A percentile compares a stretch with the other conserved stretches of the same genome.
These are phyloP conservation scores for Crithidia expoeki DNA, from an alignment of 208 protist species.

Conservation along the genomic window DNA sequence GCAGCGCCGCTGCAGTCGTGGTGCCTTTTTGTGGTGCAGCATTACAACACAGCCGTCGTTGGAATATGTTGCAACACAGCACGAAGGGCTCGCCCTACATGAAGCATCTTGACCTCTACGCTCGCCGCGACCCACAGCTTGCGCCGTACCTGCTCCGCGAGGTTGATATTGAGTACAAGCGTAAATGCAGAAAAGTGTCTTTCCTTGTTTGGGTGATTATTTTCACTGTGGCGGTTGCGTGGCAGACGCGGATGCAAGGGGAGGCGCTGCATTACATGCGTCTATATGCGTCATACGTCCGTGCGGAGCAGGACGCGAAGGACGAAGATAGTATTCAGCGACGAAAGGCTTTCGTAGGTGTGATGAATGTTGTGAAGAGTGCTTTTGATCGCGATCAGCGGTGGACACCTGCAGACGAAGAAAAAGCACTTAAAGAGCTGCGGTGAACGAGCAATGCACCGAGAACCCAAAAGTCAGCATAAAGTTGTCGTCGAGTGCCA, in stretches of 20 bases:
- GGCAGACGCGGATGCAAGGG: conserved; percentile 78
- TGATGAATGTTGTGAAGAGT: conserved; percentile 80
- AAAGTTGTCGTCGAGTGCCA: no score
- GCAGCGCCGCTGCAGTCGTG: conserved; percentile 9
- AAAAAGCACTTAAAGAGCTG: conserved; percentile 32
- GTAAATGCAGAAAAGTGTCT: conserved; percentile 84
- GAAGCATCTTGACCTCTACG: conserved; percentile 93
- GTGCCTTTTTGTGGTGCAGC: conserved; percentile 10
- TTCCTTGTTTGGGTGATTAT: conserved; percentile 85
- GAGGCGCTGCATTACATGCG: conserved; percentile 85
- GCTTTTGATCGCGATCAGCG: conserved; percentile 81
- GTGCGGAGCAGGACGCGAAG: conserved; percentile 73
- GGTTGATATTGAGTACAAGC: conserved; percentile 91
- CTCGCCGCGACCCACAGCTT: conserved; percentile 85
- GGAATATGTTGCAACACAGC: conserved; percentile 73
- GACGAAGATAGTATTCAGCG: conserved; percentile 84
- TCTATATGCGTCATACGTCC: conserved; percentile 71
- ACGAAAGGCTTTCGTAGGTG: conserved; percentile 69
- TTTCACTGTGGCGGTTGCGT: conserved; percentile 63
- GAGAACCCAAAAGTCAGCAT: no score
- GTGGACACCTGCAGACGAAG: conserved; percentile 69
- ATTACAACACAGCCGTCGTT: conserved; percentile 44
- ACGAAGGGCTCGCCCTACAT: conserved; percentile 88
- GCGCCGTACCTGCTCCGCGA: conserved; percentile 90
- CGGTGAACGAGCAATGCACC: no score